Percentiles rank a stretch among this genome's conserved stretches.
phyloP scores from a whole-genome alignment of 306 rosid species.

The Dicorynia guianensis region DNA sequence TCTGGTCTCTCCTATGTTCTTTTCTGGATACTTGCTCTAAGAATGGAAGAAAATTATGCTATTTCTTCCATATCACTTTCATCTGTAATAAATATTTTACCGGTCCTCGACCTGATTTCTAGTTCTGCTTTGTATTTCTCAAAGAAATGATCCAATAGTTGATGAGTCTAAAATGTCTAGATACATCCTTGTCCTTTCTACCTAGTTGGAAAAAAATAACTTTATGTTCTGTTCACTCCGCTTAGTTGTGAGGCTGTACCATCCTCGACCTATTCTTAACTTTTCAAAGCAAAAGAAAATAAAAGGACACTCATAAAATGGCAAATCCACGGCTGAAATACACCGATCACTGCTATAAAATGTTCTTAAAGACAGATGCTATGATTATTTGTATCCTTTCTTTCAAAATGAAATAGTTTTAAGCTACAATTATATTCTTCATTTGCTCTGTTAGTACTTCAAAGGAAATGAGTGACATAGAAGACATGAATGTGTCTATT shows the following conservation, averaged over 20 bases:
- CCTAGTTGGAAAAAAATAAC: background rate
- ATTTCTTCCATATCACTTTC: constrained; percentile 11
- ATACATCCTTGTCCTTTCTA: background rate
- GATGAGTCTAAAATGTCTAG: constrained; percentile 12
- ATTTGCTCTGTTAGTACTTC: constrained; percentile 11
- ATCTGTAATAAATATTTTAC: constrained; percentile 6
- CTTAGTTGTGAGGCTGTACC: background rate
- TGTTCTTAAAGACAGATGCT: background rate
- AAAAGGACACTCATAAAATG: background rate
- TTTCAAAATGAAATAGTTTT: constrained; percentile 5
- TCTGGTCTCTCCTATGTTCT: constrained; percentile 40
- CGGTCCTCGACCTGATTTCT: background rate
- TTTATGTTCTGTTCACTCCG: constrained; percentile 14
- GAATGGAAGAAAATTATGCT: constrained; percentile 23
- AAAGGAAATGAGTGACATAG: background rate
- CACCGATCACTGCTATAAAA: background rate
- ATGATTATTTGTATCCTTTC: constrained; percentile 11
- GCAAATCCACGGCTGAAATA: background rate
- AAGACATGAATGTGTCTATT: background rate
- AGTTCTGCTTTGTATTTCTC: background rate
- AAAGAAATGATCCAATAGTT: background rate
- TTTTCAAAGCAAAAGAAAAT: constrained; percentile 5
- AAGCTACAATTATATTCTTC: background rate
- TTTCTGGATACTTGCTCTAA: constrained; percentile 17
- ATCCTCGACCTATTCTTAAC: constrained; percentile 3